Base-by-base conservation (phyloP, 108 stramenopile genomes). In the Stephanodiscus triporus region DNA sequence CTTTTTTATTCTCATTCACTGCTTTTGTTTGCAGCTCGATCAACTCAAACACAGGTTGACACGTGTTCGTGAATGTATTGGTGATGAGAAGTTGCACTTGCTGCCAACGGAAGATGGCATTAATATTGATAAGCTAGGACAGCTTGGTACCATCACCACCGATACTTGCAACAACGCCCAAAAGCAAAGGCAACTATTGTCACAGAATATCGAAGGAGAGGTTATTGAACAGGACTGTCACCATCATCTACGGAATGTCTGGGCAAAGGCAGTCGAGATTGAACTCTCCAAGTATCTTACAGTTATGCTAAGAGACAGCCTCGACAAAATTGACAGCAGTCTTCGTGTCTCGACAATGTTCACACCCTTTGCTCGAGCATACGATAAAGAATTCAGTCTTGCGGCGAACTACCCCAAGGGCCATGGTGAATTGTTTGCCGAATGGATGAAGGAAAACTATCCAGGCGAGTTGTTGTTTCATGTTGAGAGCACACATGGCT, bases 381-480 rank as follows among this genome's bases (percentile, higher is more conserved):
- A 38, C 9, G 59, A 60, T 60, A 60, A 60, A 60, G 59, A 60
- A 23, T 60, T 60, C 59, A 38, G 36, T 19, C 20, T 60, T 23
- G 32, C 36, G n/a, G 59, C 59, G 59, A 60, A 60, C 59, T 60
- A 60, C 37, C 59, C 59, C 59, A 60, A 60, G 37, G 59, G 9
- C 16, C 59, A 60, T 38, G 59, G 59, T n/a, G 17, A 17, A 22
- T 23, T 23, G 19, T 60, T 60, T 23, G 20, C n/a, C n/a, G 17
- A 20, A 23, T 60, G 59, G 59, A 23, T 60, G 59, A 34, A 60
- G 59, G n/a, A 38, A 19, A 20, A 60, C 23, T 38, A 60, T 38
- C 59, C 59, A 38, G 59, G 59, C 2, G 20, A 23, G 17, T 23
- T 60, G 59, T 23, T 60, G n/a, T 60, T 60, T 19, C 59, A 60